Conservation (phyloP, 192 early-diverging fungal species). For the Coemansia sp. region DNA sequence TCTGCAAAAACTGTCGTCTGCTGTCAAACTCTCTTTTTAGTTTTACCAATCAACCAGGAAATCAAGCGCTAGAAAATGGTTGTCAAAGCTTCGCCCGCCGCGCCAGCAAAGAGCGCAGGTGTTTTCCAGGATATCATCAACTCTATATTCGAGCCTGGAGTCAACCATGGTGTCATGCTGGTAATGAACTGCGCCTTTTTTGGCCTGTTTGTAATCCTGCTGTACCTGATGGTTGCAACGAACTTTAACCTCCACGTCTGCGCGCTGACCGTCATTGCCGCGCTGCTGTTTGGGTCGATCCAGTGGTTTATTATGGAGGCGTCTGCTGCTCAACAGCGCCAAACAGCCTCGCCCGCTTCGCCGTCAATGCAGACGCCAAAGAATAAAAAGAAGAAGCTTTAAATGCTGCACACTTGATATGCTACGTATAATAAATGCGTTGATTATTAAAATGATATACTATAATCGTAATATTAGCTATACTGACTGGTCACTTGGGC, state of each 20-base stretch:
- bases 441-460: background rate
- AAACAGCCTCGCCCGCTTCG: slow-evolving; percentile 10
- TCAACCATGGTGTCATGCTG: slow-evolving; percentile 53
- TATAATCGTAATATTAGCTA: slow-evolving; percentile 5
- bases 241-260: slow-evolving; percentile 52
- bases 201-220: slow-evolving; percentile 44
- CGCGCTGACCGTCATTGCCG: slow-evolving; percentile 35
- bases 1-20: background rate
- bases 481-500: background rate
- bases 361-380: slow-evolving; percentile 2
- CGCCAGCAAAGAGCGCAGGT: slow-evolving; percentile 20
- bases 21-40: background rate
- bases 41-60: slow-evolving; percentile 4
- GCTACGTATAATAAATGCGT: background rate
- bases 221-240: slow-evolving; percentile 44
- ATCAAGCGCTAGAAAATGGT: slow-evolving; percentile 2
- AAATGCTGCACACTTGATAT: background rate
- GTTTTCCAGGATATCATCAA: slow-evolving; percentile 52
- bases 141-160: slow-evolving; percentile 56
- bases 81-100: background rate
- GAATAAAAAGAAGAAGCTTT: slow-evolving; percentile 41
- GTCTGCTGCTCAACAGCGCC: slow-evolving; percentile 1
- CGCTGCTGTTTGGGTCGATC: slow-evolving; percentile 39
- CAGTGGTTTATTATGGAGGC: slow-evolving; percentile 47
- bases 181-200: slow-evolving; percentile 52